phyloP scores from a whole-genome alignment of 805 yeast genomes.

The Kluyveromyces siamensis region DNA sequence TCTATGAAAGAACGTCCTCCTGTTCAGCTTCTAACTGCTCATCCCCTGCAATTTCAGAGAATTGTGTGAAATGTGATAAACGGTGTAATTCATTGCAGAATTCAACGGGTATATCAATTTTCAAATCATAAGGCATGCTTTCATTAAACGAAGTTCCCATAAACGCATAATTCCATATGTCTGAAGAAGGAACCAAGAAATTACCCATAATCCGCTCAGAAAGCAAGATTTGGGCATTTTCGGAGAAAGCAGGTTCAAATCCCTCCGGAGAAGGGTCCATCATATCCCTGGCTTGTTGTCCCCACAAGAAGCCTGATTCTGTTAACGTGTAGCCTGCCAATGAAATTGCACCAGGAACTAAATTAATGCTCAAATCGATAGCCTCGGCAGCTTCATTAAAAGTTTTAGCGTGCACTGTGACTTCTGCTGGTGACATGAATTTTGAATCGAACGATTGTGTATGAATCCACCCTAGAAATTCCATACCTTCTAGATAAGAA shows the following conservation, averaged over 20 bases:
- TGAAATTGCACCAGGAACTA: constrained; percentile 79
- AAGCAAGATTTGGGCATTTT: constrained; percentile 57
- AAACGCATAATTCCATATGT: constrained; percentile 86
- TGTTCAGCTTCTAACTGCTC: constrained; percentile 54
- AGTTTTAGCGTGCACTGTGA: constrained; percentile 43
- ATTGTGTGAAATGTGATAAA: constrained; percentile 75
- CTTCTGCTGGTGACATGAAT: constrained; percentile 60
- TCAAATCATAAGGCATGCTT: constrained; percentile 49
- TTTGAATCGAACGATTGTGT: constrained; percentile 64
- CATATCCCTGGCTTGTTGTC: constrained; percentile 47
- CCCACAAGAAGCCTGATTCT: constrained; percentile 74
- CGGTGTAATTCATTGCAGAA: constrained; percentile 85
- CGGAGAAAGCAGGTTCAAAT: constrained; percentile 50
- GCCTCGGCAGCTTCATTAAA: constrained; percentile 31
- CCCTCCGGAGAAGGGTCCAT: constrained; percentile 55
- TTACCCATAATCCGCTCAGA: constrained; percentile 73
- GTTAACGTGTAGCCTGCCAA: constrained; percentile 56
- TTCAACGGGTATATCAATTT: constrained; percentile 69
- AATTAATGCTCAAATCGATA: constrained; percentile 55
- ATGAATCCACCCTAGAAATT: constrained; percentile 91
- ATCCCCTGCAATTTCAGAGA: constrained; percentile 53
- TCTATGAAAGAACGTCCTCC: constrained; percentile 50
- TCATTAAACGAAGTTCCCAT: constrained; percentile 77
- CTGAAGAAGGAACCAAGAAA: constrained; percentile 76
- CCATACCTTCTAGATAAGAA: constrained; percentile 44